Evolutionary conservation across 2,329 filamentous ascomycete species (phyloP), one percentile per base, ranked within the genome.

Genomic region (Microdochium nivale): DNA sequence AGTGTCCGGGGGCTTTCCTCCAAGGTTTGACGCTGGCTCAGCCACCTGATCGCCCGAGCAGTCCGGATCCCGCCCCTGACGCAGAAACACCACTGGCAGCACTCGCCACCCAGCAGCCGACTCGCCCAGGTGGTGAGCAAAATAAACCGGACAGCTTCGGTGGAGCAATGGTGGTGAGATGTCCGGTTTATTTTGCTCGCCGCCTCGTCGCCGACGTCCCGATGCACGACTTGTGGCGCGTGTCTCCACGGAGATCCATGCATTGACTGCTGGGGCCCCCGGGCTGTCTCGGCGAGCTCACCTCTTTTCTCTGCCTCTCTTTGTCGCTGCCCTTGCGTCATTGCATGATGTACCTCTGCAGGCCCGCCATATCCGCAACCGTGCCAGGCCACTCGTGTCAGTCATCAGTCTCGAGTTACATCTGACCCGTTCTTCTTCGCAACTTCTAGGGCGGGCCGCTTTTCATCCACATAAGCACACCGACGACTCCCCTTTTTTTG

Each of bases 401-500:
- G 11, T 30, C 27, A 30, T 30, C 27, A 30, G 5, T 19, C n/a
- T 16, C 14, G 23, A 44, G 19, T 23, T 13, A 24, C 16, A 44
- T 44, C 40, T 23, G 23, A 44, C 23, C 14, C 40, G 8, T 24
- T 19, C 9, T 10, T 44, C 40, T 44, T 19, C 19, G 21, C 40
- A 23, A 3, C 40, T 44, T 24, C 10, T 19, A 44, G 40, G 40
- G 16, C 40, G 40, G 23, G 40, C 40, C 40, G 23, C 40, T 23
- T 23, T 19, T 44, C 40, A 44, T 24, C 13, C 40, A 23, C 40
- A 44, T 19, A 19, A 19, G 40, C 40, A 44, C 48, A 25, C 52
- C 40, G 58, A 59, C 53, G 61, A 65, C 49, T 57, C 60, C 47
- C 51, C 57, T 33, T 48, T 54, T 44, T 52, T 56, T 48, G 55